These are phyloP conservation scores for Suillus sp. DNA, from an alignment of 768 basidiomycete species.

Conservation along the genomic window DNA sequence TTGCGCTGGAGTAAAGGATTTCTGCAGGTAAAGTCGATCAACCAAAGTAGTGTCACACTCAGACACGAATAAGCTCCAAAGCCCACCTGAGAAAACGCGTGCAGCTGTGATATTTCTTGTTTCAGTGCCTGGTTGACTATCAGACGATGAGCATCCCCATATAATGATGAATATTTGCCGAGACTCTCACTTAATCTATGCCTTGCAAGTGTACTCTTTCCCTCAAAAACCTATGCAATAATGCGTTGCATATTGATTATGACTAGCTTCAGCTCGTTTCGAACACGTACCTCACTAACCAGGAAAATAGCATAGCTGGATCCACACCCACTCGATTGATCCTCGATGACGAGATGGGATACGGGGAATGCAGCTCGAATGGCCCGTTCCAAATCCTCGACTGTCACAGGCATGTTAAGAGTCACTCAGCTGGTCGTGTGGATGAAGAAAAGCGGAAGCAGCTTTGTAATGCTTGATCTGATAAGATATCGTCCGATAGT, in stretches of 20 bases:
- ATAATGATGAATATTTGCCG: not conserved
- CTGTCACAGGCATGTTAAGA: conserved; percentile 59
- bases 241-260: conserved; percentile 7
- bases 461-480: conserved; percentile 22
- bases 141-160: conserved; percentile 14
- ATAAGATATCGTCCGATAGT: conserved; percentile 24
- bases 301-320: conserved; percentile 74
- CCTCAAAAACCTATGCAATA: conserved; percentile 63
- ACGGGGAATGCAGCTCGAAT: conserved; percentile 67
- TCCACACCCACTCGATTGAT: conserved; percentile 80
- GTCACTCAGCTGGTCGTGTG: conserved; percentile 5
- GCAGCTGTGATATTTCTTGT: conserved; percentile 74
- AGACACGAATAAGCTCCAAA: conserved; percentile 10
- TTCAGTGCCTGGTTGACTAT: conserved; percentile 80
- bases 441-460: conserved; percentile 16
- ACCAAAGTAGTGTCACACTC: conserved; percentile 3
- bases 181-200: conserved; percentile 62
- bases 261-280: conserved; percentile 1
- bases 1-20: conserved; percentile 73
- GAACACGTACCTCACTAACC: conserved; percentile 66
- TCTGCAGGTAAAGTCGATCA: conserved; percentile 41
- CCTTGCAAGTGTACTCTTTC: conserved; percentile 75
- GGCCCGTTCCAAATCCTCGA: conserved; percentile 56
- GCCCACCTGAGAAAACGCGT: conserved; percentile 84
- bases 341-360: conserved; percentile 69